These are phyloP conservation scores for Penicillium sp. DNA, from an alignment of 2,329 filamentous ascomycete genomes.

Conservation along the genomic window DNA sequence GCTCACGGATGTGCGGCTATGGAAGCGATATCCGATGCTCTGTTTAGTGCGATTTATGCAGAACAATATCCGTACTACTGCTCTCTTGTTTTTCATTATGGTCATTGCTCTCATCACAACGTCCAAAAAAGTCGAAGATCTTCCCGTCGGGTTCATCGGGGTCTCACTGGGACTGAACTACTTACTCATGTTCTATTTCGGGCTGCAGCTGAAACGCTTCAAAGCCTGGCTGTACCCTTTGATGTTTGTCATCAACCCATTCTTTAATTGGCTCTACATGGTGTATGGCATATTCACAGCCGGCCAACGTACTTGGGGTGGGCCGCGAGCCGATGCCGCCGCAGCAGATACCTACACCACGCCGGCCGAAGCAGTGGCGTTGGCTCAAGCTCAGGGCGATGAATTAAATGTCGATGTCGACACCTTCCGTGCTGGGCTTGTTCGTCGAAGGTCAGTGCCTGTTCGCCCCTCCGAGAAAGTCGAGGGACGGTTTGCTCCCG, in stretches of 20 bases:
- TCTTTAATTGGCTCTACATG: constrained; percentile 99
- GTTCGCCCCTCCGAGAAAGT: constrained; percentile 74
- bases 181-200: constrained; percentile 95
- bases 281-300: constrained; percentile 95
- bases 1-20: constrained; percentile 90
- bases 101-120: constrained; percentile 83
- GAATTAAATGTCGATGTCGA: constrained; percentile 89
- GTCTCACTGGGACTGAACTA: constrained; percentile 93
- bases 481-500: constrained; percentile 76
- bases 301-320: constrained; percentile 93
- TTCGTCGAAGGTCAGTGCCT: constrained; percentile 56
- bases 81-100: constrained; percentile 92
- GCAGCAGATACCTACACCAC: constrained; percentile 75
- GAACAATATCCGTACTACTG: constrained; percentile 93
- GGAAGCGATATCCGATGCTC: constrained; percentile 86
- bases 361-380: constrained; percentile 79
- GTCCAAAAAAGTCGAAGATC: constrained; percentile 72
- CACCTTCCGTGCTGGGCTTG: constrained; percentile 65
- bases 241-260: constrained; percentile 94
- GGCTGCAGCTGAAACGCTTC: constrained; percentile 79
- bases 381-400: constrained; percentile 76
- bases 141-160: constrained; percentile 91
- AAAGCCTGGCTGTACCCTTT: constrained; percentile 95
- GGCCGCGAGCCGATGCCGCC: constrained; percentile 85
- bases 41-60: constrained; percentile 89